phyloP scores from a whole-genome alignment of 2,329 filamentous ascomycete species.

The Raffaelea ambrosiae region DNA sequence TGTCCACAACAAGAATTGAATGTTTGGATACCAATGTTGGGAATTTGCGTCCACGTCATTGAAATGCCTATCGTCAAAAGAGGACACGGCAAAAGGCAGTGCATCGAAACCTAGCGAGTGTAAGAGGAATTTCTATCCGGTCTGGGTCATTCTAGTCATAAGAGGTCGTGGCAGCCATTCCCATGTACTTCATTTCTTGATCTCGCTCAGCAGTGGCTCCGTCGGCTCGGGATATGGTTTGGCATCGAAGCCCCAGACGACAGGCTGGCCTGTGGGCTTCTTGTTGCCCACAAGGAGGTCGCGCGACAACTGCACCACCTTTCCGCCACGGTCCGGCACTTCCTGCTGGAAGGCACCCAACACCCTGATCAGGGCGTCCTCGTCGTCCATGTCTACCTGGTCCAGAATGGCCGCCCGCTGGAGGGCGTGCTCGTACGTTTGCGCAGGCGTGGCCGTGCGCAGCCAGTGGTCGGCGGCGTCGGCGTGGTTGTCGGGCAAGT shows the following conservation, averaged over 20 bases:
- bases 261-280: slow-evolving; percentile 1
- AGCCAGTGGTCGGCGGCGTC: slow-evolving; percentile 25
- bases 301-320: slow-evolving; percentile 12
- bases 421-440: slow-evolving; percentile 7
- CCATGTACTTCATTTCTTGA: no score
- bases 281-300: slow-evolving; percentile 1
- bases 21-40: no score
- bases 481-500: slow-evolving; percentile 13
- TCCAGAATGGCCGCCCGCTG: no score
- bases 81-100: no score
- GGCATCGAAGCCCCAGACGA: slow-evolving; percentile 11
- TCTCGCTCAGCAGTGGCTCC: background rate
- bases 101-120: no score
- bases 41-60: no score
- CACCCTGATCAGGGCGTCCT: background rate
- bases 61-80: no score
- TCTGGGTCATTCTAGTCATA: no score
- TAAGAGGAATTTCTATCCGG: no score
- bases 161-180: no score
- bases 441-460: slow-evolving; percentile 8
- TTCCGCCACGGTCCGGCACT: slow-evolving; percentile 17
- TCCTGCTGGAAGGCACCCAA: slow-evolving; percentile 19
- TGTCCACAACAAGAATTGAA: no score
- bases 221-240: background rate
- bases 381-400: slow-evolving; percentile 2